Evolutionary conservation across 2,329 filamentous ascomycete genomes (phyloP).

Genomic region (Thermoascus crustaceus): DNA sequence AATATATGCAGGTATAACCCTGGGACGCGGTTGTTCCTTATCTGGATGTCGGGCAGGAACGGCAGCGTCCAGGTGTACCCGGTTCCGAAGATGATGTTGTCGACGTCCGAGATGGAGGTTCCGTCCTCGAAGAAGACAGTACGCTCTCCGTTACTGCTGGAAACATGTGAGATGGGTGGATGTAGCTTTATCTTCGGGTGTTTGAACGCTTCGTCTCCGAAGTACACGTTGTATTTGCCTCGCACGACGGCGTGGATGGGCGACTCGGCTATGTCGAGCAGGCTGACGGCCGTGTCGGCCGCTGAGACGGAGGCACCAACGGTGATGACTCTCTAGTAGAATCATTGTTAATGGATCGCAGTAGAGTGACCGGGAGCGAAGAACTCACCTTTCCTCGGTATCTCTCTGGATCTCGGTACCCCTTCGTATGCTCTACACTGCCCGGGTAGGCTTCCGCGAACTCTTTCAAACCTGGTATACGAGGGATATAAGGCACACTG

Average conservation of each 20-base stretch:
- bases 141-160: slow-evolving; percentile 38
- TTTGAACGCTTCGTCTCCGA: slow-evolving; percentile 52
- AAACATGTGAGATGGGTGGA: slow-evolving; percentile 20
- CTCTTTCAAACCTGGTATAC: slow-evolving; percentile 35
- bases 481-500: slow-evolving; percentile 46
- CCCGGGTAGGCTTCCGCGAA: slow-evolving; percentile 32
- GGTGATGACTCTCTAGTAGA: slow-evolving; percentile 46
- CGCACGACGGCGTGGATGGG: slow-evolving; percentile 49
- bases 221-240: slow-evolving; percentile 47
- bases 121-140: slow-evolving; percentile 51
- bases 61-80: slow-evolving; percentile 59
- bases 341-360: neutral
- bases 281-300: slow-evolving; percentile 52
- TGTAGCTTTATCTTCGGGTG: slow-evolving; percentile 40
- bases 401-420: slow-evolving; percentile 29
- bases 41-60: slow-evolving; percentile 46
- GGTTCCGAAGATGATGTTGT: slow-evolving; percentile 58
- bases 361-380: neutral
- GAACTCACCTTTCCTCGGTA: slow-evolving; percentile 30
- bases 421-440: slow-evolving; percentile 35
- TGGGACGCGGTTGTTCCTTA: slow-evolving; percentile 25
- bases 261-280: slow-evolving; percentile 37
- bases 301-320: slow-evolving; percentile 59
- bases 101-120: slow-evolving; percentile 44
- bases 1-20: slow-evolving; percentile 32